Percentiles rank a stretch among this genome's conserved stretches.
phyloP scores from a whole-genome alignment of 2,329 filamentous ascomycete genomes.

The Cladosporium cucumerinum region DNA sequence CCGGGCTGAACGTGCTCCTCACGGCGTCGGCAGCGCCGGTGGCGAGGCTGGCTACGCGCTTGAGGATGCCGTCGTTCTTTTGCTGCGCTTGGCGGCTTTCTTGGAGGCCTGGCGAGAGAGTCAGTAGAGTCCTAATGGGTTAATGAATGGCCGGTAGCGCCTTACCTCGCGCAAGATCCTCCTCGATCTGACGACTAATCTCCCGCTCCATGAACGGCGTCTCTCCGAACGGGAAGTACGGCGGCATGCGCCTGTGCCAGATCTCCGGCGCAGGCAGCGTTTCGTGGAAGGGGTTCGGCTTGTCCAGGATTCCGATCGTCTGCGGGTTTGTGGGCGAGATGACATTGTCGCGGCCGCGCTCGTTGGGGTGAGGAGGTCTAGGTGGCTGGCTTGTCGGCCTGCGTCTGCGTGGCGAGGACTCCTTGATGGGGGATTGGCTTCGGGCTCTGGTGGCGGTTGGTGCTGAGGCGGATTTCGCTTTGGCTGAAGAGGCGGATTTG shows the following conservation, averaged over 20 bases:
- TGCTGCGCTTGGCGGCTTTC: background rate
- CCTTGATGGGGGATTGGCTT: background rate
- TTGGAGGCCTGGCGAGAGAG: background rate
- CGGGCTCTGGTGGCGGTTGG: background rate
- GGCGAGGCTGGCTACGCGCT: background rate
- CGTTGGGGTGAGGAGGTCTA: background rate
- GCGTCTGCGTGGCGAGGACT: background rate
- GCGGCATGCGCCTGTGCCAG: constrained; percentile 32
- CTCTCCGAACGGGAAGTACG: constrained; percentile 33
- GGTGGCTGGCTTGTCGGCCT: no score
- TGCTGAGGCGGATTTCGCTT: background rate
- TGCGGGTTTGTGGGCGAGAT: constrained; percentile 22
- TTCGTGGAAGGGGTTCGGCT: constrained; percentile 30
- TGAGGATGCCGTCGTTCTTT: background rate
- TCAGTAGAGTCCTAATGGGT: background rate
- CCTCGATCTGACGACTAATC: constrained; percentile 29
- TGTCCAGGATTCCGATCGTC: constrained; percentile 10
- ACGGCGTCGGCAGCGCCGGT: background rate
- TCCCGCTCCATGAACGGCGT: constrained; percentile 29
- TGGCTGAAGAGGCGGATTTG: background rate
- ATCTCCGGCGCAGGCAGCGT: constrained; percentile 28
- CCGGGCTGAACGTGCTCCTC: background rate
- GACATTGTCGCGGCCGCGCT: constrained; percentile 8
- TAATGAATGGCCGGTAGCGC: background rate
- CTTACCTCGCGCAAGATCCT: constrained; percentile 30